A percentile compares a stretch with the other conserved stretches of the same genome.
Evolutionary conservation across 2,329 filamentous ascomycete genomes (phyloP).

Genomic region (Apiospora rasikravindrae): DNA sequence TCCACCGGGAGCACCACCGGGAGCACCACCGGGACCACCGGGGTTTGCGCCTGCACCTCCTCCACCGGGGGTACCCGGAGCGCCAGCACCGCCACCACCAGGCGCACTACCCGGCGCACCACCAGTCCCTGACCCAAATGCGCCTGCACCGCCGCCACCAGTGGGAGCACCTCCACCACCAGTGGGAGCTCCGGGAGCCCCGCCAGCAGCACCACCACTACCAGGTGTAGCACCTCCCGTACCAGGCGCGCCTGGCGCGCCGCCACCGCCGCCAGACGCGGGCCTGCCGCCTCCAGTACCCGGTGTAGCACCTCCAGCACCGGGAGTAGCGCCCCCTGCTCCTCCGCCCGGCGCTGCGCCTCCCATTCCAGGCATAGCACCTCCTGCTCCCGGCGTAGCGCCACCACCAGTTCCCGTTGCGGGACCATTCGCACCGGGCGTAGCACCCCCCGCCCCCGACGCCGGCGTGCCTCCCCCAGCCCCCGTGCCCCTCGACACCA

Average conservation of each 20-base stretch:
- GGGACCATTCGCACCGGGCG: background rate
- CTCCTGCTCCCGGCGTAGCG: background rate
- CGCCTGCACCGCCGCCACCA: background rate
- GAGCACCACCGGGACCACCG: background rate
- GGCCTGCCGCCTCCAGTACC: too few species aligned
- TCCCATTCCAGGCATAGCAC: background rate
- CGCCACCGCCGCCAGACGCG: background rate
- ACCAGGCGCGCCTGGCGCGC: background rate
- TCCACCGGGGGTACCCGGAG: background rate
- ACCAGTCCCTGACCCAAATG: background rate
- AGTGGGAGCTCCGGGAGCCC: background rate
- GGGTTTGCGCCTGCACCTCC: background rate
- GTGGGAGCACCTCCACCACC: background rate
- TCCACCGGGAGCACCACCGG: background rate
- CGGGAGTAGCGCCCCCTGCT: too few species aligned
- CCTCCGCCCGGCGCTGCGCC: too few species aligned
- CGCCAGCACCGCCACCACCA: background rate
- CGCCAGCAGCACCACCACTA: background rate
- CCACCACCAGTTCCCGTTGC: background rate
- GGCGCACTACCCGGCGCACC: background rate
- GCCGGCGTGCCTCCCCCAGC: background rate
- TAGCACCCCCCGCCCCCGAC: background rate
- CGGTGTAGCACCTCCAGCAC: background rate
- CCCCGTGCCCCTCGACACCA: background rate
- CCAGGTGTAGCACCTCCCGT: background rate